A percentile compares a stretch with the other conserved stretches of the same genome.
phyloP scores from a whole-genome alignment of 495 filamentous ascomycete species.

The Hypomontagnella monticulosa region DNA sequence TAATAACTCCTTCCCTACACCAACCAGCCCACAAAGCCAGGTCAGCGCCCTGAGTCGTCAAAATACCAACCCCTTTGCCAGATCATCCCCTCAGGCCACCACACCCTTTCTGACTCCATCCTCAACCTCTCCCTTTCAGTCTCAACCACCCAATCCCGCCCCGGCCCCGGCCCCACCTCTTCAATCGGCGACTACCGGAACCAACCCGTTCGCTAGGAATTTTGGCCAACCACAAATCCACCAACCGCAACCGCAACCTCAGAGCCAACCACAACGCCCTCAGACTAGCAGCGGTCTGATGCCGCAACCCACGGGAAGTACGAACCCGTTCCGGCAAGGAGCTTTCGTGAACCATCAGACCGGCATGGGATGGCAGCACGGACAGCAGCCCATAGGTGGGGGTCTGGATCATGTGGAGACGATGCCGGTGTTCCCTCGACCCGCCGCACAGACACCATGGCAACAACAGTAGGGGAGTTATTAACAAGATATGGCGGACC shows the following conservation, averaged over 20 bases:
- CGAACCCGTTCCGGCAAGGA: slow-evolving; percentile 93
- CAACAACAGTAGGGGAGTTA: slow-evolving; percentile 54
- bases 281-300: slow-evolving; percentile 60
- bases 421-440: slow-evolving; percentile 86
- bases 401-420: slow-evolving; percentile 84
- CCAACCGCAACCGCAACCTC: slow-evolving; percentile 21
- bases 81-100: slow-evolving; percentile 57
- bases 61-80: slow-evolving; percentile 89
- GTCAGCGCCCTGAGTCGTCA: slow-evolving; percentile 64
- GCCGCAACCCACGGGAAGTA: slow-evolving; percentile 81
- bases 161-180: slow-evolving; percentile 60
- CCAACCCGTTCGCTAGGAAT: slow-evolving; percentile 74
- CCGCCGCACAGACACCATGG: slow-evolving; percentile 65
- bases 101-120: slow-evolving; percentile 58
- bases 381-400: slow-evolving; percentile 82
- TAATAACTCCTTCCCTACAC: slow-evolving; percentile 45
- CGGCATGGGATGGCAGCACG: slow-evolving; percentile 85
- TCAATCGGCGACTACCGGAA: slow-evolving; percentile 71
- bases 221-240: slow-evolving; percentile 48
- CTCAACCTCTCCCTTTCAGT: slow-evolving; percentile 60
- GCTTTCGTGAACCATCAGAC: slow-evolving; percentile 87
- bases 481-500: neutral
- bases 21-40: slow-evolving; percentile 44
- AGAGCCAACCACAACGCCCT: slow-evolving; percentile 48
- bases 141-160: slow-evolving; percentile 57